Evolutionary conservation across 2,329 filamentous ascomycete genomes (phyloP), one percentile per base, ranked within the genome.

Genomic region (Bretziella fagacearum): DNA sequence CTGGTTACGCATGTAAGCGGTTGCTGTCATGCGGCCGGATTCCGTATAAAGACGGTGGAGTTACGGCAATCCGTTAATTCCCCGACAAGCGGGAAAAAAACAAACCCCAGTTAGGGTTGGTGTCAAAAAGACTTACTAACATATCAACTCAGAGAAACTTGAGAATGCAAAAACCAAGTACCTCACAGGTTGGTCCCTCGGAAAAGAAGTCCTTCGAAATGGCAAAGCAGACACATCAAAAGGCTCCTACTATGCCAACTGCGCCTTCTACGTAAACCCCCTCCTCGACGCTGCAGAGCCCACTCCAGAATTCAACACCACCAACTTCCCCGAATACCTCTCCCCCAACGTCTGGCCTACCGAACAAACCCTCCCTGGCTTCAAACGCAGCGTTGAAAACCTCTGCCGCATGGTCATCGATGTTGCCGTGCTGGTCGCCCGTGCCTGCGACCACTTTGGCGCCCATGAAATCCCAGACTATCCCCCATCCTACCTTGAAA

Each of bases 351-450:
- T 94, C 49, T 98, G 91, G 91, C 91, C 89, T 0, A 62, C 67
- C 0, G 69, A 79, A 42, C 62, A 66, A 3, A 66, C 74, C 1
- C 68, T 96, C 1, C 83, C 85, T 0, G 81, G 81, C 0, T 95
- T 95, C 64, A 73, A 74, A 51, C 62, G 67, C 30, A 76, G 77
- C 1, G 74, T 93, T 52, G 79, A 89, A 54, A 68, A 74, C 32
- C 71, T 96, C 25, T 95, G 87, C 60, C 68, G 67, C 0, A 64
- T 96, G 52, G 84, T 96, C 56, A 94, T 96, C 54, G 85, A 95
- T 56, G 82, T 81, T 0, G 91, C 85, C 1, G 82, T 81, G 3
- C 69, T 96, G 6, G 91, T 98, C 4, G 91, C 91, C 1, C 68
- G 78, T n/a, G 85, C 84, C 3, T 95, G 89, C 62, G 89, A 95